These are phyloP conservation scores for Mixia osmundae DNA, from an alignment of 1,284 basidiomycete genomes.

Conservation along the genomic window DNA sequence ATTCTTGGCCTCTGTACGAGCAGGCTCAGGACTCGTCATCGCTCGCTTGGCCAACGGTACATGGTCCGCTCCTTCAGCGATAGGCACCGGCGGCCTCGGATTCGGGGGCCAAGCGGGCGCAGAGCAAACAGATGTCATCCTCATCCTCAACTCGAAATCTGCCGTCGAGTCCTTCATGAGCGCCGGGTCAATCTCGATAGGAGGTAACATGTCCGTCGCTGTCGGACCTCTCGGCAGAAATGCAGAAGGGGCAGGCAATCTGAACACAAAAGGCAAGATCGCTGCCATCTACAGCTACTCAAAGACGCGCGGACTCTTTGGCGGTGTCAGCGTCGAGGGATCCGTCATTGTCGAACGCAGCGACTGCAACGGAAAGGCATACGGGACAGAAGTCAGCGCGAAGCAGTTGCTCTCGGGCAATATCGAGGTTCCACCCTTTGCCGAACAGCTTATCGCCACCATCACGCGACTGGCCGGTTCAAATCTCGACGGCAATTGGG, in stretches of 20 bases:
- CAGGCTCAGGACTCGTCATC: conserved; percentile 77
- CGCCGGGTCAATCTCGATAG: conserved; percentile 70
- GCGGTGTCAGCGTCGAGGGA: conserved; percentile 57
- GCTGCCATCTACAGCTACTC: conserved; percentile 96
- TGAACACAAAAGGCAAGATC: conserved; percentile 66
- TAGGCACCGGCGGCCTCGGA: conserved; percentile 69
- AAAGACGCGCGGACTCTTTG: conserved; percentile 20
- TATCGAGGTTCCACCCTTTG: conserved; percentile 53
- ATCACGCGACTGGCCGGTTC: conserved; percentile 33
- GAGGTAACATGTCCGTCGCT: conserved; percentile 79
- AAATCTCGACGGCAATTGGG: conserved; percentile 5
- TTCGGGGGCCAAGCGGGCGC: conserved; percentile 45
- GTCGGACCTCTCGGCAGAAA: conserved; percentile 83
- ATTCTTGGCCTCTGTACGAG: conserved; percentile 35
- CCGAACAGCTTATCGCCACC: conserved; percentile 41
- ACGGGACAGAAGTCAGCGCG: conserved; percentile 12
- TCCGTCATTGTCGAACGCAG: conserved; percentile 82
- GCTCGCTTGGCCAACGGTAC: conserved; percentile 57
- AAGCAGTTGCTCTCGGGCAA: conserved; percentile 39
- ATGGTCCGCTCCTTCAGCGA: conserved; percentile 85
- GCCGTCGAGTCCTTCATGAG: conserved; percentile 73
- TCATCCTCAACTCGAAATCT: conserved; percentile 50
- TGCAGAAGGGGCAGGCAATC: conserved; percentile 67
- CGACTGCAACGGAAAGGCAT: conserved; percentile 31
- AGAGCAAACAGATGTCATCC: conserved; percentile 28